Evolutionary conservation across 495 filamentous ascomycete species (phyloP).

Genomic region (Penicillium paradoxum): DNA sequence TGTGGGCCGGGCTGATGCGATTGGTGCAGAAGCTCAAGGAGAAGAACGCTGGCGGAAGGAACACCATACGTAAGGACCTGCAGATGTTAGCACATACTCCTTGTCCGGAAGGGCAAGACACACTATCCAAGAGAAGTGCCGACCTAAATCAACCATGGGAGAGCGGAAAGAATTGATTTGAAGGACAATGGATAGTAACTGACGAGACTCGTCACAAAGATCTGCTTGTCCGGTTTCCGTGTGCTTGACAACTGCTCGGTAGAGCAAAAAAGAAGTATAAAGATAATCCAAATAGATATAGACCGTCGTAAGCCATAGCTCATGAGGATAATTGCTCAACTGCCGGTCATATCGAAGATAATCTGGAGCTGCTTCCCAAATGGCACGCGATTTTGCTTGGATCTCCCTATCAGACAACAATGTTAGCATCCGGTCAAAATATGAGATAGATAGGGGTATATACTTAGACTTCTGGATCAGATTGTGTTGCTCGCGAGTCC

Average conservation of each 20-base stretch:
- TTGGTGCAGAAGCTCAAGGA: conserved; percentile 57
- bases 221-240: conserved; percentile 44
- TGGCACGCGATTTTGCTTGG: conserved; percentile 26
- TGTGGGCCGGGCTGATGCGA: conserved; percentile 38
- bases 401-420: conserved; percentile 24
- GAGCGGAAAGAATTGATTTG: conserved; percentile 45
- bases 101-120: conserved; percentile 15
- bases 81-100: conserved; percentile 14
- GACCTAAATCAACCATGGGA: conserved; percentile 42
- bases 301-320: conserved; percentile 22
- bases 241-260: conserved; percentile 51
- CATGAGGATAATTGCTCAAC: conserved; percentile 25
- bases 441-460: conserved; percentile 2
- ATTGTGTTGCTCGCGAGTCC: conserved; percentile 34
- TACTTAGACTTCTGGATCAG: conserved; percentile 45
- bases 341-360: conserved; percentile 34
- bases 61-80: conserved; percentile 52
- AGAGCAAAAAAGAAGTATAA: conserved; percentile 55
- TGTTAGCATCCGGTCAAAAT: not conserved
- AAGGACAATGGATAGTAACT: conserved; percentile 44
- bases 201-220: conserved; percentile 50
- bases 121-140: conserved; percentile 55
- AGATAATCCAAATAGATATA: conserved; percentile 49
- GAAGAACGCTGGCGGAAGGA: conserved; percentile 54
- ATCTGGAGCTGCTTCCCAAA: conserved; percentile 31